Base-by-base conservation (phyloP, 2,329 filamentous ascomycete species). In the Clonostachys sp. region DNA sequence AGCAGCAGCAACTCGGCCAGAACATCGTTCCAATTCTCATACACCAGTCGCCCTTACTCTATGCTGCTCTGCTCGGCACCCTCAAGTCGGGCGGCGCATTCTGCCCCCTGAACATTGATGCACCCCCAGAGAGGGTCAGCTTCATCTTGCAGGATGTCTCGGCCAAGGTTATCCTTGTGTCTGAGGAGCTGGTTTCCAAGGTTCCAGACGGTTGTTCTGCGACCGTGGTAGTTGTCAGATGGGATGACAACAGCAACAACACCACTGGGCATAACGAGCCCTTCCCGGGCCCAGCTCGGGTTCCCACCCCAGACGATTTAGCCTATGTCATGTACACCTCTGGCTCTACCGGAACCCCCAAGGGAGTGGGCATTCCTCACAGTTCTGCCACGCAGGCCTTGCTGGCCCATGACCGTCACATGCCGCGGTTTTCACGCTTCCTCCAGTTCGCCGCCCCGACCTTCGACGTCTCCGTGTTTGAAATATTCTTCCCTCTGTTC, bases 301-400 rank as follows among this genome's bases (percentile, higher is more conserved):
- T 24, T 12, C 58, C n/a, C 6, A 45, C 39, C 2, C 57, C 66
- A 1, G 57, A 68, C 2, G 68, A 77, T 50, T 63, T 91, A 20
- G 90, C 91, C 20, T 96, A 96, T 70, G 81, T 96, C 50, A 91
- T 96, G 83, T 96, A 95, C 63, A 96, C 91, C 1, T 95, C 89
- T 42, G 91, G 91, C 4, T 95, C 89, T 6, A 96, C 91, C 1
- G 91, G 91, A 12, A 82, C 84, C 5, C 91, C 91, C 0, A 96
- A 96, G 70, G 91, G 91, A 1, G 91, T 96, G 20, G 79, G 80
- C 3, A 75, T 96, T 33, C 90, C 89, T 33, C 91, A 96, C 66
- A 69, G 74, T 30, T 88, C 91, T 14, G 90, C 79, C 8, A 87
- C 88, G 0, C 91, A 96, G 62, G 89, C 87, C 48, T 67, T 96